Base-by-base conservation (phyloP, 2,329 filamentous ascomycete species). In the Helotiales sp. region DNA sequence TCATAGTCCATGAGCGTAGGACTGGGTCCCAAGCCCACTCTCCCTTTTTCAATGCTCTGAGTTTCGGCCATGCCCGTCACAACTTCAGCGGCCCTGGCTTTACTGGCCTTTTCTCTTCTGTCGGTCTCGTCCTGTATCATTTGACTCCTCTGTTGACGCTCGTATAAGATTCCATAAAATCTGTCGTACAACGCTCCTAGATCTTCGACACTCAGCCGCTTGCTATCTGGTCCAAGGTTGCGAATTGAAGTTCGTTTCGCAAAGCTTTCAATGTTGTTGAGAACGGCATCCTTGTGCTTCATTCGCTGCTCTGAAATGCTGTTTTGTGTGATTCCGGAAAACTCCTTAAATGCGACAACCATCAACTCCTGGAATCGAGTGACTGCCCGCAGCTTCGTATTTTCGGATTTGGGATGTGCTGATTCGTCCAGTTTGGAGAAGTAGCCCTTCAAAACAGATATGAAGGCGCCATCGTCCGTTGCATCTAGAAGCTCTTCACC, bases 261-360 rank as follows among this genome's bases (percentile, higher is more conserved):
- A 76, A 99, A 99, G 74, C 89, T 97, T 81, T 98, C 96, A 75
- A 99, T 98, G 72, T 94, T 97, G 78, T 93, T 93, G 64, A 99
- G 84, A 34, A 99, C 96, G 0, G 92, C 91, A 76, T 96, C 93
- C 80, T 98, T 98, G 80, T 98, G 96, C 80, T 94, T 97, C 47
- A 92, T 85, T 24, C 96, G 89, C 76, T 96, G 86, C 72, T 98
- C 96, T 0, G 91, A 91, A 68, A 99, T 94, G 60, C 91, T 97
- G 76, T 89, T 91, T 77, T 99, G 95, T 0, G 96, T 99, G 73
- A 99, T 97, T 47, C 90, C 93, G 0, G 95, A 91, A 77, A 99
- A 99, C 77, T 99, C 96, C 74, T 97, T 98, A 82, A 99, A 99
- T 0, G 96, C 96, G 22, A 98, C 96, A 2, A 99, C 96, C 94